phyloP scores from a whole-genome alignment of 352 stramenopile species.

The Aphanomyces cochlioides region DNA sequence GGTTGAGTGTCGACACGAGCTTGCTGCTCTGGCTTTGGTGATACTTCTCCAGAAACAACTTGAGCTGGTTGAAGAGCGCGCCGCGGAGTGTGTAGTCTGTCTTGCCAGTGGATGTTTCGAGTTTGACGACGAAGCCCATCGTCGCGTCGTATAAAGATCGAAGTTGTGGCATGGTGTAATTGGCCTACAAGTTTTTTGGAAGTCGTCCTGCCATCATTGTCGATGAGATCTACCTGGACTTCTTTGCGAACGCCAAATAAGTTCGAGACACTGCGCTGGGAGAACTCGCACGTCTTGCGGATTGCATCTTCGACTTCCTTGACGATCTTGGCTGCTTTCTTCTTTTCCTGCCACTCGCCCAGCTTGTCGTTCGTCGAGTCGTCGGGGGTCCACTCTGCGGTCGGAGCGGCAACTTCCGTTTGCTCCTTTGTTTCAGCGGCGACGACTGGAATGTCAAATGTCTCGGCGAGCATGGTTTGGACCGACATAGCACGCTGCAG shows the following conservation, averaged over 20 bases:
- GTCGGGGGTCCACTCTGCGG: conserved; percentile 31
- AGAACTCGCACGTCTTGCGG: conserved; percentile 82
- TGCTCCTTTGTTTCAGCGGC: conserved; percentile 14
- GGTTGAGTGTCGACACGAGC: conserved; percentile 92
- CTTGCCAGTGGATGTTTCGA: conserved; percentile 88
- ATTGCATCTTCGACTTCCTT: conserved; percentile 81
- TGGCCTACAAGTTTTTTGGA: conserved; percentile 31
- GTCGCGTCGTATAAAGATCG: conserved; percentile 93
- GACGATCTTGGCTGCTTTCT: conserved; percentile 63
- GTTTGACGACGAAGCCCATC: conserved; percentile 88
- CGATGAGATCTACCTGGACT: conserved; percentile 43
- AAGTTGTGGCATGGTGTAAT: conserved; percentile 90
- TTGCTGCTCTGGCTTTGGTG: conserved; percentile 90
- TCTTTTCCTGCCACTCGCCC: conserved; percentile 76
- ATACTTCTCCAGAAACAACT: conserved; percentile 93
- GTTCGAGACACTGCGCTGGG: conserved; percentile 81
- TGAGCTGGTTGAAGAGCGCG: conserved; percentile 92
- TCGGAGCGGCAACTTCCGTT: conserved; percentile 8
- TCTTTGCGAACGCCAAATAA: conserved; percentile 85
- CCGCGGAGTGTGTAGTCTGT: conserved; percentile 91
- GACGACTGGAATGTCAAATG: conserved; percentile 36
- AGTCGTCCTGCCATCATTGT: neutral
- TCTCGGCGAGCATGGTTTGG: conserved; percentile 60
- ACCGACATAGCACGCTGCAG: conserved; percentile 76
- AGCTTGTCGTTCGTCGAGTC: conserved; percentile 38